These are phyloP conservation scores for Fusarium burgessii DNA, from an alignment of 2,329 filamentous ascomycete genomes.

Conservation along the genomic window DNA sequence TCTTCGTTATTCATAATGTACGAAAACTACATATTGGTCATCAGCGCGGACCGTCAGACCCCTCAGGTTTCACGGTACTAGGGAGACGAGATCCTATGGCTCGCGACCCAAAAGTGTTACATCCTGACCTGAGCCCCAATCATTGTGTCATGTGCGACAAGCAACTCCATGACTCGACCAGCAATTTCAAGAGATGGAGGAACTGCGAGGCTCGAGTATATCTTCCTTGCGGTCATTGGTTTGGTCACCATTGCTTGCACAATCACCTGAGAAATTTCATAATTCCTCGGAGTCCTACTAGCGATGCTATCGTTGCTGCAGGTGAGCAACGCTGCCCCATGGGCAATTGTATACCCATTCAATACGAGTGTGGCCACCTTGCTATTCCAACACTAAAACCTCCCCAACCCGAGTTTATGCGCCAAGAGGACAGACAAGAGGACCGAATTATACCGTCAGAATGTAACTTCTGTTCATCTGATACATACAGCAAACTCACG, in stretches of 20 bases:
- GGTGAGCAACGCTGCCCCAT: not conserved
- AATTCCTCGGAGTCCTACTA: not conserved
- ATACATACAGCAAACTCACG: no score
- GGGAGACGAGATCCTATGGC: not conserved
- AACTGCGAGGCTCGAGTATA: slow-evolving; percentile 30
- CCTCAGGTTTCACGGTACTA: not conserved
- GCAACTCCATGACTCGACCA: not conserved
- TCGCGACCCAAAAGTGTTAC: not conserved
- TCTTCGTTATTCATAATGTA: not conserved
- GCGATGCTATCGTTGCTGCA: not conserved
- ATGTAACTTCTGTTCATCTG: not conserved
- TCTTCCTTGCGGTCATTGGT: slow-evolving; percentile 47
- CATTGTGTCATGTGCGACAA: slow-evolving; percentile 8
- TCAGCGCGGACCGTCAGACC: not conserved
- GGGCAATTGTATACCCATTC: slow-evolving; percentile 25
- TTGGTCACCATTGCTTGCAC: slow-evolving; percentile 40
- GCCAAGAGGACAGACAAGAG: no score
- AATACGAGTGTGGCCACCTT: slow-evolving; percentile 32
- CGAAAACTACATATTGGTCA: not conserved
- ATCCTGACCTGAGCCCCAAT: not conserved
- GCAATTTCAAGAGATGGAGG: not conserved
- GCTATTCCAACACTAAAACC: not conserved
- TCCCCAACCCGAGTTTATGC: not conserved
- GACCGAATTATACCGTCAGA: not conserved
- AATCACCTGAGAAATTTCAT: not conserved